Evolutionary conservation across 805 yeast genomes (phyloP), one percentile per base, ranked within the genome.

Genomic region (Pichia phayaonensis): DNA sequence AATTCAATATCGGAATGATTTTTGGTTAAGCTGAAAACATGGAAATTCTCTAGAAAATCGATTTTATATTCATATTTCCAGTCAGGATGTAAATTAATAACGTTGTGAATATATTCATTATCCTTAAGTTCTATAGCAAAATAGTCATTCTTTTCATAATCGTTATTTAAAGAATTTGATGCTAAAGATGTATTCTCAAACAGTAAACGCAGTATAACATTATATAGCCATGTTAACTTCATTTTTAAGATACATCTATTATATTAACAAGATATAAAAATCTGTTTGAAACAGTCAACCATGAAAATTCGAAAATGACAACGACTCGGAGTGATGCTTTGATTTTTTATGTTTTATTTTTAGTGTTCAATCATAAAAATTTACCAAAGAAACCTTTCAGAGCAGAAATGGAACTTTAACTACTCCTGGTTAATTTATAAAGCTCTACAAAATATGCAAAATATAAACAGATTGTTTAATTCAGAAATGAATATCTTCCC

Each of bases 51-150:
- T 22, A 81, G 62, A 0, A 84, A 85, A 38, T 83, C 72, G 3
- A 81, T 78, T 23, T 71, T 76, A 62, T 86, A 87, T 62, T 88
- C 95, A 59, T 69, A 86, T 8, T 57, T 59, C 76, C 84, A 75
- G 16, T 62, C 62, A 4, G 76, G 72, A 61, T 76, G 73, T 15
- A 59, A 45, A 0, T 57, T 36, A 13, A 66, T 59, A 47, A 84
- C 72, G n/a, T 68, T 21, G 1, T 40, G 22, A 13, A 50, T 8
- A 13, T 23, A 11, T 1, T n/a, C 26, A 18, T 50, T 38, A 16
- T 40, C 40, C 18, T 41, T 43, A 5, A 42, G 16, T 29, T 52
- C 55, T 8, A 52, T 21, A 20, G 46, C 8, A 39, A 52, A 44
- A 34, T 52, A 52, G 21, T 52, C 47, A 16, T 34, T 49, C 13